phyloP scores from a whole-genome alignment of 345 rosid species.

The Theobroma cacao region DNA sequence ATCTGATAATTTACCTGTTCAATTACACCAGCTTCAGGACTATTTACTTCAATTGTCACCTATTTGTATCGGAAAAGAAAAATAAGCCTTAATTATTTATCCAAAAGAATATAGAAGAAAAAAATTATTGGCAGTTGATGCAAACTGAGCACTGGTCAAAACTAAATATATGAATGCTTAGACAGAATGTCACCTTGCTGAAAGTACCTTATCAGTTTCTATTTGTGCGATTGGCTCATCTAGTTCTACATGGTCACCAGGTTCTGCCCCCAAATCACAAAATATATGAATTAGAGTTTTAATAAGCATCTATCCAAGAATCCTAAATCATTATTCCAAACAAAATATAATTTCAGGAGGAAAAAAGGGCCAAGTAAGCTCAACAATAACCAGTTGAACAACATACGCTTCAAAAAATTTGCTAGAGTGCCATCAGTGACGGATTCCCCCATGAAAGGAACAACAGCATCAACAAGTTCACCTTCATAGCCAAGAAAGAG shows the following conservation, averaged over 20 bases:
- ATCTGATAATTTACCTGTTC: conserved; percentile 46
- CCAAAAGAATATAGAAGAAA: neutral
- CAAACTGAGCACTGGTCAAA: neutral
- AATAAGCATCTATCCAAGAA: neutral
- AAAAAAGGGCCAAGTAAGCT: neutral
- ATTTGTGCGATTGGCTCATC: conserved; percentile 96
- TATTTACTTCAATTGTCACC: conserved; percentile 83
- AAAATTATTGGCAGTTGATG: neutral
- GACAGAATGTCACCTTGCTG: neutral
- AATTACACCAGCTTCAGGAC: conserved; percentile 84
- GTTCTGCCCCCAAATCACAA: conserved; percentile 46
- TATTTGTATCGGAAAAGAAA: conserved; percentile 17
- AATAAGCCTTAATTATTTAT: neutral
- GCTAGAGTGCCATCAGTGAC: conserved; percentile 83
- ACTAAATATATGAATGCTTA: neutral
- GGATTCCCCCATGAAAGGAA: conserved; percentile 91
- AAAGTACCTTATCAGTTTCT: conserved; percentile 90
- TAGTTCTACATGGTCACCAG: conserved; percentile 86
- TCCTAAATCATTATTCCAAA: neutral
- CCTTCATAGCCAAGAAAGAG: conserved; percentile 25
- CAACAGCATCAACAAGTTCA: conserved; percentile 69
- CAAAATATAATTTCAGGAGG: neutral
- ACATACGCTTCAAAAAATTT: conserved; percentile 67
- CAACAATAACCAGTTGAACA: conserved; percentile 1
- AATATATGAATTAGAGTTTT: conserved; percentile 8